phyloP scores from a whole-genome alignment of 345 rosid species.

The Syzygium aqueum region DNA sequence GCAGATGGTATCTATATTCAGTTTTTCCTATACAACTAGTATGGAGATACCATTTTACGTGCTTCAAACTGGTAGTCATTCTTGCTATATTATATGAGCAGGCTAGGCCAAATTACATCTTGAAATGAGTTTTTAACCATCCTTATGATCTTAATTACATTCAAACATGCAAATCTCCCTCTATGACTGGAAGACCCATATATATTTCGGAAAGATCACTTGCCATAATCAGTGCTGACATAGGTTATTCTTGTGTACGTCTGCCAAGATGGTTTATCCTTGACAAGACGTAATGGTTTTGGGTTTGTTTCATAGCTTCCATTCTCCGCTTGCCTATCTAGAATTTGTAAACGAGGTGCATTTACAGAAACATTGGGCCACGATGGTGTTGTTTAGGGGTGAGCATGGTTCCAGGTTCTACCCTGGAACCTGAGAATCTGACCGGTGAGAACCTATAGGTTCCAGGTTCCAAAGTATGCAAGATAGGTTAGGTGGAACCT shows the following conservation, averaged over 20 bases:
- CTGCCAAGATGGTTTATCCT: neutral
- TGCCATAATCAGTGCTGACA: neutral
- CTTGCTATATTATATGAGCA: neutral
- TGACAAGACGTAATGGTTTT: neutral
- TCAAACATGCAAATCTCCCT: neutral
- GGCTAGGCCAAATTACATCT: neutral
- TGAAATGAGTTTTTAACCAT: neutral
- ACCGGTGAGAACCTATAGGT: no score
- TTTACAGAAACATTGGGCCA: neutral
- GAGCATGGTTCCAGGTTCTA: no score
- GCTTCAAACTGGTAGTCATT: neutral
- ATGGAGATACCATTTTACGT: neutral
- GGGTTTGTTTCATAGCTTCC: neutral
- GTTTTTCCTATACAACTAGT: neutral
- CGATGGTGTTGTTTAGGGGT: neutral
- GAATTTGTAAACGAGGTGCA: neutral
- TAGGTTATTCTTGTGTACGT: neutral
- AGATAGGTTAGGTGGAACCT: no score
- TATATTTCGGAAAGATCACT: neutral
- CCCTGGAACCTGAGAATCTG: no score
- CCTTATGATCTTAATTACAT: neutral
- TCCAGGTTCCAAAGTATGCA: no score
- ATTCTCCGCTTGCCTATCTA: neutral
- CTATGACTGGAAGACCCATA: neutral
- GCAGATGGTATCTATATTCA: neutral